These are phyloP conservation scores for Nitzschia sp. DNA, from an alignment of 108 stramenopile species.

Conservation along the genomic window DNA sequence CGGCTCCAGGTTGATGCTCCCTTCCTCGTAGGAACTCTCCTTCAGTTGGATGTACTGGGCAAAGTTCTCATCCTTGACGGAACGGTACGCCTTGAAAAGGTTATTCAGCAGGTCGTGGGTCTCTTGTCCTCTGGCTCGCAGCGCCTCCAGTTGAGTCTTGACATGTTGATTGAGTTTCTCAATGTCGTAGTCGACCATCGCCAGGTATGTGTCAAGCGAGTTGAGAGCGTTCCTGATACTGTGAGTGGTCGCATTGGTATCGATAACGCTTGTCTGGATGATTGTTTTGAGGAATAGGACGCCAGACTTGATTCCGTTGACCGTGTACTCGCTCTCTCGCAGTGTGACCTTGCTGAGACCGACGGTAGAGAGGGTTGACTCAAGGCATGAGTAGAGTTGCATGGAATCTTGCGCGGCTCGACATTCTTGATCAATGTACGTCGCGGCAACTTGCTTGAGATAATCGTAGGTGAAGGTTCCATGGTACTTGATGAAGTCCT, in stretches of 20 bases:
- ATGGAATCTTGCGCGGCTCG: neutral
- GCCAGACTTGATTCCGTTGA: neutral
- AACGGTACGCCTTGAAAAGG: slow-evolving; percentile 41
- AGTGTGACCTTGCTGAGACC: neutral
- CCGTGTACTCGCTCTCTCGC: neutral
- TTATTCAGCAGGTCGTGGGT: slow-evolving; percentile 28
- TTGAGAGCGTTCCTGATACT: slow-evolving; percentile 18
- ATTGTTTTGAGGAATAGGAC: slow-evolving; percentile 32
- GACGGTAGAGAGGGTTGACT: neutral
- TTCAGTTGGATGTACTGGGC: slow-evolving; percentile 24
- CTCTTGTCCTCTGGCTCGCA: slow-evolving; percentile 24
- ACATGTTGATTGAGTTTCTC: slow-evolving; percentile 38
- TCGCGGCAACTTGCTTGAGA: neutral
- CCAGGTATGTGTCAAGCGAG: slow-evolving; percentile 25
- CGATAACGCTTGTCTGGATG: slow-evolving; percentile 18
- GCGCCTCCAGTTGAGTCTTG: neutral
- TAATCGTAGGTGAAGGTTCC: neutral
- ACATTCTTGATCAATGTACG: neutral
- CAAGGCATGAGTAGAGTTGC: neutral
- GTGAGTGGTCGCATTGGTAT: slow-evolving; percentile 33
- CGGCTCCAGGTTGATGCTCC: neutral
- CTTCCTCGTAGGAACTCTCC: slow-evolving; percentile 32
- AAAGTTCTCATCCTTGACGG: slow-evolving; percentile 21
- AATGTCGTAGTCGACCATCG: slow-evolving; percentile 19
- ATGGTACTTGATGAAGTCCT: neutral